Percentiles rank a stretch among this genome's conserved stretches.
phyloP scores from a whole-genome alignment of 805 yeast genomes.

The Pichia manshurica region DNA sequence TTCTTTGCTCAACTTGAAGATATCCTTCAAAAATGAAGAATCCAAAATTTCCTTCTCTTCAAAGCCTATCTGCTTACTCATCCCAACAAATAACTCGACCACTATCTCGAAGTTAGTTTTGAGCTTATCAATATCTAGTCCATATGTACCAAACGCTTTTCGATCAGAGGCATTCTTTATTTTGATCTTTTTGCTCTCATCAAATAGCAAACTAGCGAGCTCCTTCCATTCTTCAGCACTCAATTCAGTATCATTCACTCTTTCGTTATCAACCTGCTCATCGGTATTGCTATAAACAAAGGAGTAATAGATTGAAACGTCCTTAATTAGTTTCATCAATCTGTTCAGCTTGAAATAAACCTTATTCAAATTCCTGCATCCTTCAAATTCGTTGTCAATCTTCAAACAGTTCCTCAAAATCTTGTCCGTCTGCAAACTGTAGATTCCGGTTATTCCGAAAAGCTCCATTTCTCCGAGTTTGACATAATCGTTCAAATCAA shows the following conservation, averaged over 20 bases:
- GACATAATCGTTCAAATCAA: slow-evolving; percentile 20
- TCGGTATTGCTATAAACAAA: slow-evolving; percentile 33
- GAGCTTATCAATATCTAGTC: slow-evolving; percentile 9
- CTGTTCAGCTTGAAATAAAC: slow-evolving; percentile 42
- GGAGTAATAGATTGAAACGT: slow-evolving; percentile 39
- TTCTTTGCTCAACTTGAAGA: slow-evolving; percentile 23
- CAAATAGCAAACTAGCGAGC: slow-evolving; percentile 31
- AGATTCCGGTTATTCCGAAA: slow-evolving; percentile 20
- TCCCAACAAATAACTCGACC: slow-evolving; percentile 15
- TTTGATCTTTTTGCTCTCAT: slow-evolving; percentile 17
- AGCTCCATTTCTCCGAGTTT: slow-evolving; percentile 25
- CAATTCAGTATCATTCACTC: slow-evolving; percentile 33
- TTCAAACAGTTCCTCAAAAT: slow-evolving; percentile 53
- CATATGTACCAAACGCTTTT: slow-evolving; percentile 17
- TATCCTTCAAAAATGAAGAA: slow-evolving; percentile 19
- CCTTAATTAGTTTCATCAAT: slow-evolving; percentile 35
- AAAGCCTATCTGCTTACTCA: slow-evolving; percentile 21
- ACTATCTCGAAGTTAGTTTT: slow-evolving; percentile 26
- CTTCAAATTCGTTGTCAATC: slow-evolving; percentile 64
- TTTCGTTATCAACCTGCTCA: slow-evolving; percentile 26
- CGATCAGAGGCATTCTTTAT: slow-evolving; percentile 19
- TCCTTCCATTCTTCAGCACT: slow-evolving; percentile 39
- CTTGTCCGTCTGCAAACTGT: slow-evolving; percentile 16
- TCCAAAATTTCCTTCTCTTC: slow-evolving; percentile 18
- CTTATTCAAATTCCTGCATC: slow-evolving; percentile 54